These are phyloP conservation scores for Trametes maxima DNA, from an alignment of 768 basidiomycete genomes.

Conservation along the genomic window DNA sequence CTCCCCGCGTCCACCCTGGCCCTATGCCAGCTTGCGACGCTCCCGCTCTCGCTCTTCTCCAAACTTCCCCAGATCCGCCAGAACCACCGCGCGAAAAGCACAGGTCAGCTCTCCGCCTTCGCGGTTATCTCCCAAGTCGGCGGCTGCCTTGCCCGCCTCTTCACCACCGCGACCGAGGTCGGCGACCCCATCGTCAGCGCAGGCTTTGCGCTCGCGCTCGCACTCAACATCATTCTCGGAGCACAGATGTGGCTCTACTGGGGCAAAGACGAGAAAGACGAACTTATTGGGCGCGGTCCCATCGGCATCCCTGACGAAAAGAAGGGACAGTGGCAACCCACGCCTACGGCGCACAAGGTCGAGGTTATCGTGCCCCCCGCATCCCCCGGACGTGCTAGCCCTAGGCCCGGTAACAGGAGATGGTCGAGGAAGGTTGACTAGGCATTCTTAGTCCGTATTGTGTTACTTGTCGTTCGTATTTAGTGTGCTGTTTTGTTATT, in stretches of 20 bases:
- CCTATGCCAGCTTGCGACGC: slow-evolving; percentile 78
- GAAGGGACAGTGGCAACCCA: slow-evolving; percentile 10
- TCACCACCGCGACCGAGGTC: slow-evolving; percentile 91
- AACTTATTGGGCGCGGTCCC: slow-evolving; percentile 20
- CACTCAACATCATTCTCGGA: slow-evolving; percentile 84
- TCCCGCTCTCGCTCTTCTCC: slow-evolving; percentile 89
- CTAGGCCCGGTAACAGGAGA: slow-evolving; percentile 56
- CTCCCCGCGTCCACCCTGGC: slow-evolving; percentile 57
- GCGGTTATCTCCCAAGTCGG: slow-evolving; percentile 86
- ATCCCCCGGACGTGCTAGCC: slow-evolving; percentile 45
- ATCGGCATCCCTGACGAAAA: slow-evolving; percentile 31
- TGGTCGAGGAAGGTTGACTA: slow-evolving; percentile 79
- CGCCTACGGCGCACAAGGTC: slow-evolving; percentile 31
- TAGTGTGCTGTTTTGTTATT: neutral
- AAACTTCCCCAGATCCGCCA: slow-evolving; percentile 93
- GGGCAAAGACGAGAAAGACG: slow-evolving; percentile 53
- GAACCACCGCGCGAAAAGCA: slow-evolving; percentile 74
- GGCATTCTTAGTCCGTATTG: neutral
- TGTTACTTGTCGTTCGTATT: neutral
- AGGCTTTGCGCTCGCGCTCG: slow-evolving; percentile 81
- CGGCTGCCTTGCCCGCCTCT: slow-evolving; percentile 90
- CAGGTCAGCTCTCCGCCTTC: slow-evolving; percentile 93
- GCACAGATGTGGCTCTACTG: slow-evolving; percentile 85
- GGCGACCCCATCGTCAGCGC: slow-evolving; percentile 79
- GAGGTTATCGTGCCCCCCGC: slow-evolving; percentile 48